phyloP scores from a whole-genome alignment of 169 alveolate genomes.

The Plasmodium coatneyi region DNA sequence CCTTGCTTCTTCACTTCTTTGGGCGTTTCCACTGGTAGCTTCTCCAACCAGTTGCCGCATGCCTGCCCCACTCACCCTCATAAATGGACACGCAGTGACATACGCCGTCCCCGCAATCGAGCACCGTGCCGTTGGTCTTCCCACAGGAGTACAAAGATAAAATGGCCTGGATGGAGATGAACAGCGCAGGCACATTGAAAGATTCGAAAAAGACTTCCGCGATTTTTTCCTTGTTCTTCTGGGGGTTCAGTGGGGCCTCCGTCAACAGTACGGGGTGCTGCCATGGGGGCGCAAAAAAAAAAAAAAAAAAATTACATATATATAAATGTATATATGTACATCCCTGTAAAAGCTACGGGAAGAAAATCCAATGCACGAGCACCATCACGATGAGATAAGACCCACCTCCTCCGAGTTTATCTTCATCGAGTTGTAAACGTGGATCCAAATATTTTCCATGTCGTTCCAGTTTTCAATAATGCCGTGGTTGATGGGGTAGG shows the following conservation, averaged over 20 bases:
- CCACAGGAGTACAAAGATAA: constrained; percentile 87
- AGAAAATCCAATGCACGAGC: constrained; percentile 1
- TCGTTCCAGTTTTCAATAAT: constrained; percentile 87
- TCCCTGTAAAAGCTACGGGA: background rate
- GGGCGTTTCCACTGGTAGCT: background rate
- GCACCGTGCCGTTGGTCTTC: constrained; percentile 87
- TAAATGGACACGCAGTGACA: constrained; percentile 87
- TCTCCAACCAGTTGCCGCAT: background rate
- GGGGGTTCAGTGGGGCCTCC: constrained; percentile 82
- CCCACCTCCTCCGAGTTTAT: constrained; percentile 78
- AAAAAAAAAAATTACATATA: constrained; percentile 15
- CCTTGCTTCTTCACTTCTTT: background rate
- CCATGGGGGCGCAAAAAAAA: background rate
- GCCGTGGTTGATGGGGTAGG: constrained; percentile 89
- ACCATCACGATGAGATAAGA: constrained; percentile 37
- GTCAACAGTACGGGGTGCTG: constrained; percentile 79
- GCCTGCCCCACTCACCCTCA: constrained; percentile 74
- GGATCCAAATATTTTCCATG: constrained; percentile 83
- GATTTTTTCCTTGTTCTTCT: constrained; percentile 80
- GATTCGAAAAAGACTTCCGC: constrained; percentile 85
- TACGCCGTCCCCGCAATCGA: constrained; percentile 87
- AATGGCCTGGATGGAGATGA: constrained; percentile 83
- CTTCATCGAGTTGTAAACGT: constrained; percentile 81
- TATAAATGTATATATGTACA: constrained; percentile 47
- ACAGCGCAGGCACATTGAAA: constrained; percentile 85